A percentile compares a stretch with the other conserved stretches of the same genome.
Conservation (phyloP, 495 filamentous ascomycete genomes). For the Gamarada debralockiae region DNA sequence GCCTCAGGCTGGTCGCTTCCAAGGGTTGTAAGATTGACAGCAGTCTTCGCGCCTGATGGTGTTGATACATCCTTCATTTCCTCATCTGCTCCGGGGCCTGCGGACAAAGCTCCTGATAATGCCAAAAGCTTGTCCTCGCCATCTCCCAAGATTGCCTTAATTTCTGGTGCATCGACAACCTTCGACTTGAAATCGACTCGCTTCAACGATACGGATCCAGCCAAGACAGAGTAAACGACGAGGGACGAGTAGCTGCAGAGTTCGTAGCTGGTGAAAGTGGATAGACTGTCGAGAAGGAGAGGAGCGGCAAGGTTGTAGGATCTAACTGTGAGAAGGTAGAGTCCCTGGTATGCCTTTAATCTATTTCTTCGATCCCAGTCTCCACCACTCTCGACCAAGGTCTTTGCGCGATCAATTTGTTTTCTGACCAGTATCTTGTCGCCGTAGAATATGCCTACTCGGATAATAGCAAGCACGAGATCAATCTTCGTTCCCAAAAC, state of each 20-base stretch:
- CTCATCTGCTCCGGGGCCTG: constrained; percentile 75
- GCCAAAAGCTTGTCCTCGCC: constrained; percentile 82
- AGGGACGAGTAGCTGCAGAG: constrained; percentile 92
- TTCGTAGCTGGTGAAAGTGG: constrained; percentile 98
- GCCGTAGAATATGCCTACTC: constrained; percentile 91
- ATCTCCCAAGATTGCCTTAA: constrained; percentile 90
- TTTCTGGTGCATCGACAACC: constrained; percentile 96
- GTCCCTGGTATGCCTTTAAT: constrained; percentile 95
- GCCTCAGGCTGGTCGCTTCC: constrained; percentile 66
- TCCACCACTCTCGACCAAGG: constrained; percentile 87
- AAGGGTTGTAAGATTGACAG: constrained; percentile 79
- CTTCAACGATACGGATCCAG: constrained; percentile 90
- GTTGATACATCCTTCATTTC: constrained; percentile 72
- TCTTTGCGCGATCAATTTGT: constrained; percentile 84
- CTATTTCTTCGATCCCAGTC: constrained; percentile 98
- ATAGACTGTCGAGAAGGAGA: constrained; percentile 89
- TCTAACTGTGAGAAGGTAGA: constrained; percentile 87
- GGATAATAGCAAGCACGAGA: constrained; percentile 90
- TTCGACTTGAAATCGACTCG: constrained; percentile 98
- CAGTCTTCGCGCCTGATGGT: constrained; percentile 52
- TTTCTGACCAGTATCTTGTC: constrained; percentile 90
- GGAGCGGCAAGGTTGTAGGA: constrained; percentile 88
- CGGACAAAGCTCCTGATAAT: constrained; percentile 68
- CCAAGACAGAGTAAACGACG: constrained; percentile 92
- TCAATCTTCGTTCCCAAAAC: constrained; percentile 96